Conservation (phyloP, 805 yeast genomes). For the Lachancea cidri region DNA sequence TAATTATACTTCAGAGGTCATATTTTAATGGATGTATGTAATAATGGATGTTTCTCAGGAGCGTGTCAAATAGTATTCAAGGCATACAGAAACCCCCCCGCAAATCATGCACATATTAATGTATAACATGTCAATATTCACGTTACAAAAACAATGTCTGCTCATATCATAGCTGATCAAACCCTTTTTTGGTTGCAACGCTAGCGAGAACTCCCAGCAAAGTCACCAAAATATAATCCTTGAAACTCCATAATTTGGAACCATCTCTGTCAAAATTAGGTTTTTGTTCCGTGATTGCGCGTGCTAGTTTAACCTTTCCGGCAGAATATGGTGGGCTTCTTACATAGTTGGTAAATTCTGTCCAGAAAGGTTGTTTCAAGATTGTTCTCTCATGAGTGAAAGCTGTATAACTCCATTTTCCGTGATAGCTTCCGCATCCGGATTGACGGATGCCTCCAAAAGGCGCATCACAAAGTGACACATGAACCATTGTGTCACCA, state of each 20-base stretch:
- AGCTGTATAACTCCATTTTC: constrained; percentile 58
- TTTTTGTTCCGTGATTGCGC: constrained; percentile 26
- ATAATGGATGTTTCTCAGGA: too few relatives aligned
- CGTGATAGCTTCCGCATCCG: constrained; percentile 83
- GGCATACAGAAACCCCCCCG: too few relatives aligned
- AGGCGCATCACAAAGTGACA: constrained; percentile 62
- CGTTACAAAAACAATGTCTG: too few relatives aligned
- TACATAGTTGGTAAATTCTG: constrained; percentile 50
- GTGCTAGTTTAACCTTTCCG: constrained; percentile 30
- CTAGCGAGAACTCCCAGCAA: constrained; percentile 2
- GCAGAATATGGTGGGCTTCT: constrained; percentile 61
- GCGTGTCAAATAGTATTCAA: too few relatives aligned
- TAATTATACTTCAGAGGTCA: too few relatives aligned
- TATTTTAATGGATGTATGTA: too few relatives aligned
- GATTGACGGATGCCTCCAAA: constrained; percentile 90
- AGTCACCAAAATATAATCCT: not conserved
- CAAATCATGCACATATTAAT: too few relatives aligned
- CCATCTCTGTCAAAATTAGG: constrained; percentile 38
- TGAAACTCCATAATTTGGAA: constrained; percentile 13
- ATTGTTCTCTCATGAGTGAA: constrained; percentile 74
- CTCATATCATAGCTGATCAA: not conserved
- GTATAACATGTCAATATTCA: too few relatives aligned
- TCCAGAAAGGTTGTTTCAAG: constrained; percentile 58
- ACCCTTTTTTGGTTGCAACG: not conserved
- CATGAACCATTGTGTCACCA: constrained; percentile 72